Conservation (phyloP, 2,329 filamentous ascomycete species). For the Pestalotiopsis sp. region DNA sequence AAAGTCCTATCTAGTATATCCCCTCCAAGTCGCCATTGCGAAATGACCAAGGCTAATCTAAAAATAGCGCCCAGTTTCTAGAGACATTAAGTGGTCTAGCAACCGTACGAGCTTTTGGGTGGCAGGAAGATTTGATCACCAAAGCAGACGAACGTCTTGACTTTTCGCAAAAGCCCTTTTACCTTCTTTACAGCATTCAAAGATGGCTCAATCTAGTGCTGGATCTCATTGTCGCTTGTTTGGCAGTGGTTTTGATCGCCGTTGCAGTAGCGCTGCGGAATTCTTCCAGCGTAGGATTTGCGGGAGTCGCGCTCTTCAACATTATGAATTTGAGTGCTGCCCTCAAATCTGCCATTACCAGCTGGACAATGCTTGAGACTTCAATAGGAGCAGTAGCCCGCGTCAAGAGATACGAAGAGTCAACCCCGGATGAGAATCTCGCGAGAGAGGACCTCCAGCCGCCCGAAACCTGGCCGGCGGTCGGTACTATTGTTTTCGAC, state of each 20-base stretch:
- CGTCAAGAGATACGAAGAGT: constrained; percentile 9
- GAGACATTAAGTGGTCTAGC: constrained; percentile 45
- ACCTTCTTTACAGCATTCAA: constrained; percentile 34
- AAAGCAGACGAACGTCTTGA: constrained; percentile 33
- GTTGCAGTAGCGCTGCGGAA: constrained; percentile 28
- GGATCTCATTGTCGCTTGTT: constrained; percentile 32
- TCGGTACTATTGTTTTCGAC: not conserved
- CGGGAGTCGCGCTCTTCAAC: constrained; percentile 39
- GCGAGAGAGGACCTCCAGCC: constrained; percentile 1
- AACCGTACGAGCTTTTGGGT: constrained; percentile 49
- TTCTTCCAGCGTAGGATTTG: constrained; percentile 27
- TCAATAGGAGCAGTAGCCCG: constrained; percentile 12
- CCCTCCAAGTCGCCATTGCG: not conserved
- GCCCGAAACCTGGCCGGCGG: constrained; percentile 2
- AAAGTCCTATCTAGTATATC: constrained; percentile 40
- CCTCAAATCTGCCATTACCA: constrained; percentile 33
- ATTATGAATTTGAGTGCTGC: constrained; percentile 38
- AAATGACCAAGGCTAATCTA: not conserved
- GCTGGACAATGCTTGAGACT: constrained; percentile 13
- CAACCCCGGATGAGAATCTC: constrained; percentile 8
- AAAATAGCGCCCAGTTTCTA: constrained; percentile 39
- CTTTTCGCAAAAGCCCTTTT: constrained; percentile 32
- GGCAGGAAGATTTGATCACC: constrained; percentile 37
- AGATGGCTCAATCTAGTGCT: constrained; percentile 36
- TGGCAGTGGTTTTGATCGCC: constrained; percentile 31